These are phyloP conservation scores for Cystoderma amianthinum DNA, from an alignment of 768 basidiomycete genomes.

Conservation along the genomic window DNA sequence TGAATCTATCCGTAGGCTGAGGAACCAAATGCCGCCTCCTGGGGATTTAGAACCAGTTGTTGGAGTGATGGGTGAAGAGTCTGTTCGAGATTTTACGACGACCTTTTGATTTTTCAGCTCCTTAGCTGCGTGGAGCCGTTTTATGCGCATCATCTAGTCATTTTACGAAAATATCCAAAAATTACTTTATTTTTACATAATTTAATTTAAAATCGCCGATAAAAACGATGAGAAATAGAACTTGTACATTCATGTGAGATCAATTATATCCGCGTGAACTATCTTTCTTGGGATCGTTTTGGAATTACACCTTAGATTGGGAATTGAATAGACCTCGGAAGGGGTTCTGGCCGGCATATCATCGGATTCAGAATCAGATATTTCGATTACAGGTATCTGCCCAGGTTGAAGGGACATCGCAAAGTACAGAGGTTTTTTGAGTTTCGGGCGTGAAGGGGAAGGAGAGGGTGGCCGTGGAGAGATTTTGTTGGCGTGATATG, in stretches of 20 bases:
- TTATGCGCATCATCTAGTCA: not conserved
- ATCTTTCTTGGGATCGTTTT: not conserved
- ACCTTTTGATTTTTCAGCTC: constrained; percentile 27
- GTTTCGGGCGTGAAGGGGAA: not conserved
- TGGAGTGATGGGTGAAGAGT: constrained; percentile 46
- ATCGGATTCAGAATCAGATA: constrained; percentile 14
- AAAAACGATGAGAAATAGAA: too few species aligned
- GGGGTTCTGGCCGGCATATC: not conserved
- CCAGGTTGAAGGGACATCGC: too few species aligned
- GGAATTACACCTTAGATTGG: constrained; percentile 6
- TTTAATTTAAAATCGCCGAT: not conserved
- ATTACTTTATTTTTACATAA: too few species aligned
- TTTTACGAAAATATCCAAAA: too few species aligned
- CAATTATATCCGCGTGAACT: constrained; percentile 12
- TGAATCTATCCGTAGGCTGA: constrained; percentile 72
- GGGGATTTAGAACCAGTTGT: constrained; percentile 19
- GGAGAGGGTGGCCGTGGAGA: not conserved
- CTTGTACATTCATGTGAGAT: constrained; percentile 10
- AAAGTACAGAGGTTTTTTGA: too few species aligned
- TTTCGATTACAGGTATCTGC: constrained; percentile 12
- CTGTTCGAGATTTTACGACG: constrained; percentile 52
- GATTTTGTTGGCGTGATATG: not conserved
- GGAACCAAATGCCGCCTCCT: constrained; percentile 25
- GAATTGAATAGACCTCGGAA: constrained; percentile 11
- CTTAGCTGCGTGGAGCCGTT: not conserved